Conservation (phyloP, 2,329 filamentous ascomycete genomes). For the Podosphaera leucotricha region DNA sequence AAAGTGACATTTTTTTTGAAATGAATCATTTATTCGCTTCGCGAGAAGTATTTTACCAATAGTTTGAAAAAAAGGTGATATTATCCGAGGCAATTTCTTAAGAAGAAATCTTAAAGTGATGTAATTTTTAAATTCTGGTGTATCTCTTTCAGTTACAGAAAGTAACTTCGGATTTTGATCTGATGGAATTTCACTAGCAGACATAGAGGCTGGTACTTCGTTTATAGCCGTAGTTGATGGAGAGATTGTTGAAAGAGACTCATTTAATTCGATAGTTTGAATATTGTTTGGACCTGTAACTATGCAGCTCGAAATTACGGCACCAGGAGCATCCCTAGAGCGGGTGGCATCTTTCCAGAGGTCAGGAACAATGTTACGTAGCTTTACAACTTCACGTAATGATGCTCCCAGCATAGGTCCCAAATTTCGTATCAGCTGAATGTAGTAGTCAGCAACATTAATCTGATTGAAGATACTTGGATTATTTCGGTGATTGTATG, state of each 20-base stretch:
- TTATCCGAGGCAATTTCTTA: constrained; percentile 51
- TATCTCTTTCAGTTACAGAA: constrained; percentile 22
- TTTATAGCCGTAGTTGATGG: constrained; percentile 1
- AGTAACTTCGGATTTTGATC: constrained; percentile 4
- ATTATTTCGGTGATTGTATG: constrained; percentile 29
- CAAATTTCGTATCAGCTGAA: constrained; percentile 46
- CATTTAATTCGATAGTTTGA: not conserved
- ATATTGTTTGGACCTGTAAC: constrained; percentile 2
- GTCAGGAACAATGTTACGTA: constrained; percentile 50
- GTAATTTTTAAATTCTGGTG: constrained; percentile 43
- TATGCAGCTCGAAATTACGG: constrained; percentile 5
- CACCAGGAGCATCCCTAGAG: constrained; percentile 9
- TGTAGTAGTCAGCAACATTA: constrained; percentile 70
- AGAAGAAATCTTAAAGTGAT: constrained; percentile 54
- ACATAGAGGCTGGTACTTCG: not conserved
- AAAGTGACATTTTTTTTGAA: constrained; percentile 27
- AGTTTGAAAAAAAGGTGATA: constrained; percentile 68
- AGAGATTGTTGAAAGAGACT: not conserved
- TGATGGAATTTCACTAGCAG: not conserved
- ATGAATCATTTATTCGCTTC: constrained; percentile 46
- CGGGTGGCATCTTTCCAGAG: constrained; percentile 25
- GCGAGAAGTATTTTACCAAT: constrained; percentile 62
- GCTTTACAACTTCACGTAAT: constrained; percentile 60
- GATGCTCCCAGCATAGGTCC: constrained; percentile 58
- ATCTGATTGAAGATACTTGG: constrained; percentile 45